Conservation (phyloP, 164 flowering plant genomes). For the Akebia trifoliata region DNA sequence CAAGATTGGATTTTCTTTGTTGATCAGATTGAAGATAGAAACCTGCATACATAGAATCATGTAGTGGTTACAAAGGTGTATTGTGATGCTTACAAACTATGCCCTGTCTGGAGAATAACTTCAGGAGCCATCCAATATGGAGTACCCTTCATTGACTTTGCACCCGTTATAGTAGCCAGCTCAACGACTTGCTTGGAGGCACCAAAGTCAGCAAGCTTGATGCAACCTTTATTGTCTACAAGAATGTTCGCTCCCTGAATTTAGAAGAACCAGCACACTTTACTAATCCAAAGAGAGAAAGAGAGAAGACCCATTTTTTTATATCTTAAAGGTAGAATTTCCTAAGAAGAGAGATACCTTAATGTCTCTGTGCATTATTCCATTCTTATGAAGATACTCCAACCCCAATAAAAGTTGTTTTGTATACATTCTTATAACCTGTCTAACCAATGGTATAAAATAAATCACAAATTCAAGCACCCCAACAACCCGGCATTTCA, state of each 20-base stretch:
- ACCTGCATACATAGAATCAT: neutral
- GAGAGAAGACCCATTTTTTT: neutral
- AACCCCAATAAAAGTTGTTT: slow-evolving; percentile 82
- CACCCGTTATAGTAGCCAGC: slow-evolving; percentile 90
- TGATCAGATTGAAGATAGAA: neutral
- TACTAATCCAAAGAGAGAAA: slow-evolving; percentile 3
- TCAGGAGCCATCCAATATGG: slow-evolving; percentile 99
- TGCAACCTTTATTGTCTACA: slow-evolving; percentile 93
- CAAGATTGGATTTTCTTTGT: neutral
- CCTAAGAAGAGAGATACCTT: slow-evolving; percentile 43
- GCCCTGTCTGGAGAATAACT: slow-evolving; percentile 96
- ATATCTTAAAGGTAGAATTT: neutral
- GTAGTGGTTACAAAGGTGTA: neutral
- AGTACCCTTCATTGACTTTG: slow-evolving; percentile 99
- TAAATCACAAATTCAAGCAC: slow-evolving; percentile 7
- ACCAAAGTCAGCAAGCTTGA: slow-evolving; percentile 98
- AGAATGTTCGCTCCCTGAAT: slow-evolving; percentile 93
- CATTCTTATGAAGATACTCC: slow-evolving; percentile 85
- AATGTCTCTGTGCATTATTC: slow-evolving; percentile 94
- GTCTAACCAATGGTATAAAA: slow-evolving; percentile 13
- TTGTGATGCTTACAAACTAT: slow-evolving; percentile 72
- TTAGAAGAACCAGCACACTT: neutral
- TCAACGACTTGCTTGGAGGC: slow-evolving; percentile 97
- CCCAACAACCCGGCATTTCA: neutral
- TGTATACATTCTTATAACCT: slow-evolving; percentile 90